Percentiles rank a stretch among this genome's conserved stretches.
phyloP scores from a whole-genome alignment of 2,329 filamentous ascomycete genomes.

The Pezicula radicicola region DNA sequence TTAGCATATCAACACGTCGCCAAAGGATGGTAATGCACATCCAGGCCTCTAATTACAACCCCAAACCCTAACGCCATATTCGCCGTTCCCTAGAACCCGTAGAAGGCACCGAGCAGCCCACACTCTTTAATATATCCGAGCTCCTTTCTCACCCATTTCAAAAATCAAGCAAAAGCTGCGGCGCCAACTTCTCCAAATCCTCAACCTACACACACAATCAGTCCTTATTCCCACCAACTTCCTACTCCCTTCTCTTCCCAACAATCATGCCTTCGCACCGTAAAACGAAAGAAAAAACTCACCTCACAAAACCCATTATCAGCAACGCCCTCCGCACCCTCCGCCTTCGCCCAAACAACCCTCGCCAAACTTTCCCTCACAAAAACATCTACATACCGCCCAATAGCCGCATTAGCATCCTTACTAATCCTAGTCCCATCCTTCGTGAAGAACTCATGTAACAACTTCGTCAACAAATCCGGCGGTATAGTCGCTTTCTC shows the following conservation, averaged over 20 bases:
- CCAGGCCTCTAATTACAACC: too few species aligned
- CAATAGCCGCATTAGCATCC: slow-evolving; percentile 73
- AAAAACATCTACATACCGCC: slow-evolving; percentile 88
- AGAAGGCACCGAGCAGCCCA: too few species aligned
- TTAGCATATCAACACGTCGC: too few species aligned
- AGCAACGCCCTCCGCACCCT: slow-evolving; percentile 32
- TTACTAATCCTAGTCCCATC: slow-evolving; percentile 69
- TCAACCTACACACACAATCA: slow-evolving; percentile 57
- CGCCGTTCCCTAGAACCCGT: too few species aligned
- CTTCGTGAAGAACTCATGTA: slow-evolving; percentile 75
- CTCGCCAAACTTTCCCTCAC: slow-evolving; percentile 84
- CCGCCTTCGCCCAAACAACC: slow-evolving; percentile 65
- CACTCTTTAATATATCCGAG: too few species aligned
- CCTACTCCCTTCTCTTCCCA: background rate
- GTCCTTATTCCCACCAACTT: slow-evolving; percentile 10
- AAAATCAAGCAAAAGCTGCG: slow-evolving; percentile 83
- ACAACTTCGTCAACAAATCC: slow-evolving; percentile 70
- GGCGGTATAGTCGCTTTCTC: slow-evolving; percentile 54
- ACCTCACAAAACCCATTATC: slow-evolving; percentile 72
- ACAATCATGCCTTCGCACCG: background rate
- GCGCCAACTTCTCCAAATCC: slow-evolving; percentile 84
- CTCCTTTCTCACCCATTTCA: slow-evolving; percentile 35
- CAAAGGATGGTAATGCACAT: too few species aligned
- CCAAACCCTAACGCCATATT: too few species aligned
- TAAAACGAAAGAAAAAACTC: slow-evolving; percentile 25